phyloP scores from a whole-genome alignment of 202 grass and related monocot species.

The Setaria viridis region DNA sequence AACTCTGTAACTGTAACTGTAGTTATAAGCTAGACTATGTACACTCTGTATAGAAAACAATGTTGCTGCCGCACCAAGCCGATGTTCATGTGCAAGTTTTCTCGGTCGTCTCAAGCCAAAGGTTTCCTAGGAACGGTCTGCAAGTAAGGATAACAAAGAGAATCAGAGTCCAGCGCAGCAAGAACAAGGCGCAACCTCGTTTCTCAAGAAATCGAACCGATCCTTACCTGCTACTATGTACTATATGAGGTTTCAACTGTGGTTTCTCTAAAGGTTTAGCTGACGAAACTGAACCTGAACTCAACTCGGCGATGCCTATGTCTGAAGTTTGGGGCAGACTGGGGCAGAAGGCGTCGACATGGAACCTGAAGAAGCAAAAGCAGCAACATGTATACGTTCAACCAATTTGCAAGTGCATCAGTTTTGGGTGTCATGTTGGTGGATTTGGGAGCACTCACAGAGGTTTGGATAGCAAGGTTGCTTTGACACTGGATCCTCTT shows the following conservation, averaged over 20 bases:
- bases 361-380: constrained; percentile 52
- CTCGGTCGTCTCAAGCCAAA: background rate
- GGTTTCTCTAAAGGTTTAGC: background rate
- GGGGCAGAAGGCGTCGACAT: constrained; percentile 63
- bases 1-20: background rate
- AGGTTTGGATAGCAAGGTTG: constrained; percentile 81
- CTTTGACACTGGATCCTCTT: constrained; percentile 85
- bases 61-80: background rate
- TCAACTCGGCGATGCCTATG: background rate
- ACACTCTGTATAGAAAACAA: background rate
- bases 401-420: background rate
- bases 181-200: background rate
- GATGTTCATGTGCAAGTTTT: background rate
- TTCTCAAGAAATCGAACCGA: too few species aligned
- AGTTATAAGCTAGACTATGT: background rate
- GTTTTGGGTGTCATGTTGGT: background rate
- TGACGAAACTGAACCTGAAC: constrained; percentile 24
- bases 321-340: constrained; percentile 79
- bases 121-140: background rate
- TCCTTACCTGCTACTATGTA: constrained; percentile 12
- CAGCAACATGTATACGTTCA: background rate
- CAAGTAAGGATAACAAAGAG: background rate
- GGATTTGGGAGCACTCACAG: constrained; percentile 55
- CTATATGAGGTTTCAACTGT: background rate
- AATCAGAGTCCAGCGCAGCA: background rate